Percentiles rank a stretch among this genome's conserved stretches.
phyloP scores from a whole-genome alignment of 176 grass and related monocot species.

The Phoenix roebelenii region DNA sequence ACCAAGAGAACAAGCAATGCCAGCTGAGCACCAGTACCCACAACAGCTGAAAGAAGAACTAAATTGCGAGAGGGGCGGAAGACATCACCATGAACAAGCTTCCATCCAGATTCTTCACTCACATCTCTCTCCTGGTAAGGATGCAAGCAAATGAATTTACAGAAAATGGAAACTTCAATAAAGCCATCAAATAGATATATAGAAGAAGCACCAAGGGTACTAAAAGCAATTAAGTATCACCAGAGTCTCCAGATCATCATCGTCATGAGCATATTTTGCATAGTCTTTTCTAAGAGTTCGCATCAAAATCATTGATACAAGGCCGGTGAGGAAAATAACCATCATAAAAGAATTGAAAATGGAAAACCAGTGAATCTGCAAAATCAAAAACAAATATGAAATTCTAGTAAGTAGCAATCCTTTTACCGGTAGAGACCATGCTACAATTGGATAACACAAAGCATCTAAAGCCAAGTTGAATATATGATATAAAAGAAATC shows the following conservation, averaged over 20 bases:
- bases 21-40: constrained; percentile 78
- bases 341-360: constrained; percentile 99
- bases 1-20: constrained; percentile 75
- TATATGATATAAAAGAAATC: no score
- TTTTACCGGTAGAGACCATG: no score
- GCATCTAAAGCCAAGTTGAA: no score
- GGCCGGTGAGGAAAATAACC: constrained; percentile 95
- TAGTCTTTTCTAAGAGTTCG: constrained; percentile 93
- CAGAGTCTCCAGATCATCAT: constrained; percentile 94
- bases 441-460: no score
- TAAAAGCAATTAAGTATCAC: constrained; percentile 21
- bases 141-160: constrained; percentile 10
- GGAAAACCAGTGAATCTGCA: constrained; percentile 96
- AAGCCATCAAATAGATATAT: neutral
- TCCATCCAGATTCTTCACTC: constrained; percentile 97
- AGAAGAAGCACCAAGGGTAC: neutral
- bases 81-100: constrained; percentile 97
- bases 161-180: neutral
- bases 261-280: constrained; percentile 91
- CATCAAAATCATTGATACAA: constrained; percentile 97
- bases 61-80: constrained; percentile 70
- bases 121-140: constrained; percentile 78
- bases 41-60: constrained; percentile 78
- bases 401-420: no score
- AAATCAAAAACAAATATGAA: no score